phyloP scores from a whole-genome alignment of 192 early-diverging fungal species.

The Backusella psychrophila region DNA sequence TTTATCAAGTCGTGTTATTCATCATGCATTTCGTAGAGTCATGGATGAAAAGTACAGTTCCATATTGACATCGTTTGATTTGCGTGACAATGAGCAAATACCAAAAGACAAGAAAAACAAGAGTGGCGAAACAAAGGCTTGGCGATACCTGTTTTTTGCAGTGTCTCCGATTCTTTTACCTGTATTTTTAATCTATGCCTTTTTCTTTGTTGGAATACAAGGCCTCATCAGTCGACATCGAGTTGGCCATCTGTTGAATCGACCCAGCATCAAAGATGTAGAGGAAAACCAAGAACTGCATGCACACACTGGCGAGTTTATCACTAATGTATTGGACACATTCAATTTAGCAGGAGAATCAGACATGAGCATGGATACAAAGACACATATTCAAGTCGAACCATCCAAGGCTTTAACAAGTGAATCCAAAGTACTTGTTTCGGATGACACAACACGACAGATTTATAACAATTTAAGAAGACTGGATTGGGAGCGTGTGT shows the following conservation, averaged over 20 bases:
- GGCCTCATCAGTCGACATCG: conserved; percentile 36
- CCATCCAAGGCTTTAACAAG: background rate
- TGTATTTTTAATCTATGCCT: background rate
- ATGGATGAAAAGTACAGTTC: background rate
- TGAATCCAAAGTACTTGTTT: background rate
- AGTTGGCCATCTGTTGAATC: background rate
- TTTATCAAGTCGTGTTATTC: background rate
- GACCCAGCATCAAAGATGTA: background rate
- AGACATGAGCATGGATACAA: background rate
- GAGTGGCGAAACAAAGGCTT: background rate
- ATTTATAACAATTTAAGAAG: conserved; percentile 37
- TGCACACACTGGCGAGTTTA: background rate
- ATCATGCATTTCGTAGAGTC: background rate
- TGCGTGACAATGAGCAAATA: background rate
- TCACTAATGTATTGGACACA: background rate
- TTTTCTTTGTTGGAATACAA: conserved; percentile 39
- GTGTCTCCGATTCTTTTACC: background rate
- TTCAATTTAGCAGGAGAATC: background rate
- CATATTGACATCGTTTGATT: background rate
- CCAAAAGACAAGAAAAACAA: background rate
- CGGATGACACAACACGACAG: background rate
- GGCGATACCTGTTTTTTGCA: background rate
- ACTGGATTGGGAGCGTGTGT: conserved; percentile 43
- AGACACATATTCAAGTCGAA: background rate
- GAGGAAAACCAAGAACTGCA: background rate